Conservation (phyloP, 345 rosid species). For the Lumnitzera littorea region DNA sequence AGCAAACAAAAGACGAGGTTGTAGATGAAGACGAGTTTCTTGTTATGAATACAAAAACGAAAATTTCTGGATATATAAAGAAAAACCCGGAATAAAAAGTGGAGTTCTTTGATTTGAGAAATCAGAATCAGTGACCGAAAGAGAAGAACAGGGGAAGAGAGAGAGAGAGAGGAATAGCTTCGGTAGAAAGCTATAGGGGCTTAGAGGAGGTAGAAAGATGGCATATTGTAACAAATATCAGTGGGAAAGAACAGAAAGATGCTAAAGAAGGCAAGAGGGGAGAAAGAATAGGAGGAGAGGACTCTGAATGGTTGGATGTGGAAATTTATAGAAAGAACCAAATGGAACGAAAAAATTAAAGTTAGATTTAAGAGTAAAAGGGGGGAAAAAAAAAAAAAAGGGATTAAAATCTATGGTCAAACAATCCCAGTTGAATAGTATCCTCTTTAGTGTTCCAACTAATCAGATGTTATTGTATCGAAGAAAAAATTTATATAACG, state of each 20-base stretch:
- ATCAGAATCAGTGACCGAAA: background rate
- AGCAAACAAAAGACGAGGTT: background rate
- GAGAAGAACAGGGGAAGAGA: conserved; percentile 1
- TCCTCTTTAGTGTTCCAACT: too few species aligned
- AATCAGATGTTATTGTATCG: too few species aligned
- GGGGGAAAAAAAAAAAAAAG: background rate
- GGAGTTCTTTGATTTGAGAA: conserved; percentile 2
- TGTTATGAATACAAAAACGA: background rate
- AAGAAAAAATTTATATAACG: too few species aligned
- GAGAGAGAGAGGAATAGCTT: conserved; percentile 7
- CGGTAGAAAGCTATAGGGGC: conserved; percentile 6
- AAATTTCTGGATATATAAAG: background rate
- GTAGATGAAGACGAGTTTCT: background rate
- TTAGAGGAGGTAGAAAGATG: background rate
- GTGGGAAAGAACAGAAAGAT: conserved; percentile 1
- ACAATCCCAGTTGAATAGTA: too few species aligned
- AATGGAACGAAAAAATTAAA: conserved; percentile 1
- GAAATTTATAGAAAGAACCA: conserved; percentile 49
- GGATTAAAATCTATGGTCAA: background rate
- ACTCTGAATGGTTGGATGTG: background rate
- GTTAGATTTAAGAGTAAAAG: background rate
- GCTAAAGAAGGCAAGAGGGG: conserved; percentile 5
- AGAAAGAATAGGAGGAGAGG: conserved; percentile 14
- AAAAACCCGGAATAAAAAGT: background rate
- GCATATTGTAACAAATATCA: background rate